Conservation (phyloP, 176 grass and related monocot genomes). For the Aegilops speltoides region DNA sequence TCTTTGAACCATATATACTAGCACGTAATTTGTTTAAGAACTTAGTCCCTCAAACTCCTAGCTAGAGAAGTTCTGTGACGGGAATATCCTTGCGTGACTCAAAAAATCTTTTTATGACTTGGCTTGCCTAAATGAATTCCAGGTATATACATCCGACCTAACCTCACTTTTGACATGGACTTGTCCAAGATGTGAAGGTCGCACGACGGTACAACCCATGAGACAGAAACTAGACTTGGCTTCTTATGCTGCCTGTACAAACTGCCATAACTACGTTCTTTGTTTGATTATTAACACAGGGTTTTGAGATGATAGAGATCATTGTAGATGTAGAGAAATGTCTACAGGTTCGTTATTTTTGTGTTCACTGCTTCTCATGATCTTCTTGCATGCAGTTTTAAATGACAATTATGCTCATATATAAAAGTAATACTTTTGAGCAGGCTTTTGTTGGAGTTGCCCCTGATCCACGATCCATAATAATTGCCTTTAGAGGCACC, state of each 20-base stretch:
- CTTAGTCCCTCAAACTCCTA: neutral
- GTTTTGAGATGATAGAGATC: constrained; percentile 85
- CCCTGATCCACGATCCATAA: constrained; percentile 56
- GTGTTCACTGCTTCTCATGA: neutral
- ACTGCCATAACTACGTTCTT: neutral
- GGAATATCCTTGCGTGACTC: neutral
- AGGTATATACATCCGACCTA: constrained; percentile 89
- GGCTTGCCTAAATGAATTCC: constrained; percentile 33
- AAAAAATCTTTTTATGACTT: neutral
- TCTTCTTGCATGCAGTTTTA: constrained; percentile 17
- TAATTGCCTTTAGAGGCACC: constrained; percentile 96
- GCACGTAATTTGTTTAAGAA: neutral
- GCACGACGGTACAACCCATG: constrained; percentile 57
- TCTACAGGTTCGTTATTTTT: constrained; percentile 62
- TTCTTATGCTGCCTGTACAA: neutral
- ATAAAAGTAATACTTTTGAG: neutral
- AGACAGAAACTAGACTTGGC: neutral
- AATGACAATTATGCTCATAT: constrained; percentile 9
- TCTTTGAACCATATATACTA: neutral
- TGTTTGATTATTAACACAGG: constrained; percentile 40
- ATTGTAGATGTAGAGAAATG: constrained; percentile 90
- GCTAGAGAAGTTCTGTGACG: neutral
- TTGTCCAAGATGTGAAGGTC: constrained; percentile 64
- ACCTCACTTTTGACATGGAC: constrained; percentile 81
- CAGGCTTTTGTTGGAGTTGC: constrained; percentile 94